Percentiles rank a stretch among this genome's conserved stretches.
These are phyloP conservation scores for Aspergillus oerlinghausenensis DNA, from an alignment of 2,329 filamentous ascomycete species.

Conservation along the genomic window DNA sequence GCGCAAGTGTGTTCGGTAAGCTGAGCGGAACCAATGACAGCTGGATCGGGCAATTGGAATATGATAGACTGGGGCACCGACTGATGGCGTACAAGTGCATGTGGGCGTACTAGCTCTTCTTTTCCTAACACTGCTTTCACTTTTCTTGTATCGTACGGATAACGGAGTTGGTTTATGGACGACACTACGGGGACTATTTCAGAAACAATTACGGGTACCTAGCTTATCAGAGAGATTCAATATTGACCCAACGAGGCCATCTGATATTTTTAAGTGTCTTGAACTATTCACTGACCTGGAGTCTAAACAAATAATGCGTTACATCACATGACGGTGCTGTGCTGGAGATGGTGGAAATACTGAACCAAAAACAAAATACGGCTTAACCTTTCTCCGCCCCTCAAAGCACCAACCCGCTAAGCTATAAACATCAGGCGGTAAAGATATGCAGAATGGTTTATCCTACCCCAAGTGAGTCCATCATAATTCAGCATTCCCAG, in stretches of 20 bases:
- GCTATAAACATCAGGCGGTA: slow-evolving; percentile 22
- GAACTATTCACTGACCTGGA: not conserved
- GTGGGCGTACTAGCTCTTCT: slow-evolving; percentile 50
- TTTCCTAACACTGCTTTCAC: slow-evolving; percentile 4
- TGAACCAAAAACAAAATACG: not conserved
- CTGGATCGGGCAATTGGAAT: slow-evolving; percentile 86
- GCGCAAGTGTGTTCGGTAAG: slow-evolving; percentile 92
- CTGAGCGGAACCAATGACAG: slow-evolving; percentile 82
- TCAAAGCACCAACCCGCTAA: not conserved
- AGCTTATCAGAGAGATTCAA: slow-evolving; percentile 4
- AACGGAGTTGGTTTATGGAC: slow-evolving; percentile 9
- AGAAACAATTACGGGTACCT: slow-evolving; percentile 3
- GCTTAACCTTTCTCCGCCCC: slow-evolving; percentile 6
- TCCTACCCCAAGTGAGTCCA: slow-evolving; percentile 18
- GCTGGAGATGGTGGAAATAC: not conserved
- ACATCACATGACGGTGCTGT: not conserved
- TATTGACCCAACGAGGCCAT: not conserved
- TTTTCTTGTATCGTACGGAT: slow-evolving; percentile 6
- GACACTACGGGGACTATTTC: slow-evolving; percentile 3
- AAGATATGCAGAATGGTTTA: slow-evolving; percentile 23
- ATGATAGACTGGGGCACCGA: slow-evolving; percentile 76
- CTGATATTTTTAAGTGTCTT: not conserved
- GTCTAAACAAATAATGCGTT: not conserved
- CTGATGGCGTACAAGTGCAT: slow-evolving; percentile 78
- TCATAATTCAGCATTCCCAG: not conserved